These are phyloP conservation scores for Trypanosoma caninum DNA, from an alignment of 208 protist species.

Conservation along the genomic window DNA sequence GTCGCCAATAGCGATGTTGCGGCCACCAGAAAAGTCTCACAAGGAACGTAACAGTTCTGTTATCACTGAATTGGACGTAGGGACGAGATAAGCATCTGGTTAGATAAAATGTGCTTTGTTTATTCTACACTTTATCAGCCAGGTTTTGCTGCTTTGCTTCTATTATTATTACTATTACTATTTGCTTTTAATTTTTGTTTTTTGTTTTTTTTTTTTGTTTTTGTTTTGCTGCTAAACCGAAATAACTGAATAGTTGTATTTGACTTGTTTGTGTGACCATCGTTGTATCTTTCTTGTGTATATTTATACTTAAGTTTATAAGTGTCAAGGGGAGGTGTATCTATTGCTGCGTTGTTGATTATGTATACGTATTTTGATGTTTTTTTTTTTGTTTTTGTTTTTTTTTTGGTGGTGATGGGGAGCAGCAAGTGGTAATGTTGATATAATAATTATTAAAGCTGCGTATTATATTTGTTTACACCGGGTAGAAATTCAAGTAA, in stretches of 20 bases:
- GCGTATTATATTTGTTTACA: too few species aligned
- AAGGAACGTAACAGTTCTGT: background rate
- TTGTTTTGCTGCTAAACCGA: too few species aligned
- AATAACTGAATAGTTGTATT: too few species aligned
- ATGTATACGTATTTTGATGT: background rate
- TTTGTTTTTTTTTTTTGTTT: constrained; percentile 2
- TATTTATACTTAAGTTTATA: background rate
- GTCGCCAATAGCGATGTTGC: constrained; percentile 63
- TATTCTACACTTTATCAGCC: background rate
- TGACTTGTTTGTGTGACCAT: too few species aligned
- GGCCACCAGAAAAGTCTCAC: constrained; percentile 34
- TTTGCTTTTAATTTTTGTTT: background rate
- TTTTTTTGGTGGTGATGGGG: background rate
- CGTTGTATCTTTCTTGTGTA: background rate
- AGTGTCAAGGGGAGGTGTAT: too few species aligned
- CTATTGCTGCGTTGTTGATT: too few species aligned
- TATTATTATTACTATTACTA: background rate
- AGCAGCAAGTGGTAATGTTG: too few species aligned
- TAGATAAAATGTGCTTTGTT: background rate
- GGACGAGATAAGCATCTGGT: background rate
- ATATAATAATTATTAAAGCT: too few species aligned
- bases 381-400: background rate
- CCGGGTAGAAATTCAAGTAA: background rate
- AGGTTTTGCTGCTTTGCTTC: background rate
- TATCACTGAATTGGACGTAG: background rate